Percentiles rank a stretch among this genome's conserved stretches.
Conservation (phyloP, 1,284 basidiomycete species). For the Kalmanozyma brasiliensis region DNA sequence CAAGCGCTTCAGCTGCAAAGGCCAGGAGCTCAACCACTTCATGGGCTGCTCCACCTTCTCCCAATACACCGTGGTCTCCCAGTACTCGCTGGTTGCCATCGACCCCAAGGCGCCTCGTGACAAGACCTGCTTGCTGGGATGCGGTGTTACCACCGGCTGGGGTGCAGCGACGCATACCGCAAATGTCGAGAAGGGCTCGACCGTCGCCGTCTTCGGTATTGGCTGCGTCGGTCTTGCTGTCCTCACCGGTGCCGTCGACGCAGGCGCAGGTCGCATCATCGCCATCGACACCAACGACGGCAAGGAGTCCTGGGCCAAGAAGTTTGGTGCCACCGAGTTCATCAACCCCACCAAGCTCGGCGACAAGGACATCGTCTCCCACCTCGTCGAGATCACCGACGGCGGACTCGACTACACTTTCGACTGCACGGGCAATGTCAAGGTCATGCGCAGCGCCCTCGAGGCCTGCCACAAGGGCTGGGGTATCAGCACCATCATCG, state of each 20-base stretch:
- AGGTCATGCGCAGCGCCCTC: slow-evolving; percentile 94
- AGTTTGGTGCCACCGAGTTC: slow-evolving; percentile 98
- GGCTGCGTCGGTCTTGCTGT: slow-evolving; percentile 96
- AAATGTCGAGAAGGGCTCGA: slow-evolving; percentile 73
- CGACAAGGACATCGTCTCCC: slow-evolving; percentile 80
- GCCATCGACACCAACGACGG: slow-evolving; percentile 93
- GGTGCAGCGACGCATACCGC: slow-evolving; percentile 79
- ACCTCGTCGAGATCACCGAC: slow-evolving; percentile 91
- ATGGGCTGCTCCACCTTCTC: slow-evolving; percentile 99
- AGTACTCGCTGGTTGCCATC: slow-evolving; percentile 94
- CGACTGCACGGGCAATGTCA: slow-evolving; percentile 93
- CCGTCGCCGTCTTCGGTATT: slow-evolving; percentile 92
- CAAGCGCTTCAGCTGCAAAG: slow-evolving; percentile 89
- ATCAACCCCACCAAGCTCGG: slow-evolving; percentile 81
- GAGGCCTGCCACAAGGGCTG: slow-evolving; percentile 91
- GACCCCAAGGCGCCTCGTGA: slow-evolving; percentile 86
- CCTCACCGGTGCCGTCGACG: slow-evolving; percentile 75
- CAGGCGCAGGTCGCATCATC: slow-evolving; percentile 87
- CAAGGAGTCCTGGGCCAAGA: slow-evolving; percentile 80
- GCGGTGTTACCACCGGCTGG: slow-evolving; percentile 97
- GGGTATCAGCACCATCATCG: slow-evolving; percentile 92
- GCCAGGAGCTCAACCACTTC: slow-evolving; percentile 89
- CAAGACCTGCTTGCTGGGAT: slow-evolving; percentile 91
- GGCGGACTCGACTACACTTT: slow-evolving; percentile 96
- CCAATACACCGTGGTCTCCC: slow-evolving; percentile 97